phyloP scores from a whole-genome alignment of 345 rosid genomes.

The Pelargonium nanum region DNA sequence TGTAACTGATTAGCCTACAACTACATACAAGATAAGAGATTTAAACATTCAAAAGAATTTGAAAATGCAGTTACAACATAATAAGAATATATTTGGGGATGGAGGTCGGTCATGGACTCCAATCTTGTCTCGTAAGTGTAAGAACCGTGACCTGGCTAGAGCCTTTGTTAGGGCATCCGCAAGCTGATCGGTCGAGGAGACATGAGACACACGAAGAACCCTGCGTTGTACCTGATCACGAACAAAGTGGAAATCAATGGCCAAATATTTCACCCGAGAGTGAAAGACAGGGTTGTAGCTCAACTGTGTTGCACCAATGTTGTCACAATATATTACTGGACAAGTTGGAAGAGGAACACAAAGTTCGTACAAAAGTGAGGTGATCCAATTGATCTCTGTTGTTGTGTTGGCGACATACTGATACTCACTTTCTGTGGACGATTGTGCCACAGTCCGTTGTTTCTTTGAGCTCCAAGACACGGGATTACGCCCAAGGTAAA shows the following conservation, averaged over 20 bases:
- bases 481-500: not conserved
- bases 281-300: not conserved
- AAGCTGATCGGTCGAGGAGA: too few relatives aligned
- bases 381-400: not conserved
- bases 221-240: not conserved
- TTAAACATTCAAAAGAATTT: too few relatives aligned
- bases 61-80: too few relatives aligned
- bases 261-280: not conserved
- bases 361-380: not conserved
- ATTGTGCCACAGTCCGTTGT: not conserved
- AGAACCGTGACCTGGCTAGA: too few relatives aligned
- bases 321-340: not conserved
- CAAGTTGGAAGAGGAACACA: too few relatives aligned
- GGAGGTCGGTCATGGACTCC: too few relatives aligned
- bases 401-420: not conserved
- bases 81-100: too few relatives aligned
- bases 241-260: slow-evolving; percentile 1
- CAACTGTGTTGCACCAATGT: not conserved
- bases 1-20: too few relatives aligned
- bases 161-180: too few relatives aligned
- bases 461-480: not conserved
- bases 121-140: too few relatives aligned
- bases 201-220: too few relatives aligned
- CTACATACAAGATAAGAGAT: too few relatives aligned
- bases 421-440: not conserved